These are phyloP conservation scores for Emergomyces orientalis DNA, from an alignment of 2,329 filamentous ascomycete species.

Conservation along the genomic window DNA sequence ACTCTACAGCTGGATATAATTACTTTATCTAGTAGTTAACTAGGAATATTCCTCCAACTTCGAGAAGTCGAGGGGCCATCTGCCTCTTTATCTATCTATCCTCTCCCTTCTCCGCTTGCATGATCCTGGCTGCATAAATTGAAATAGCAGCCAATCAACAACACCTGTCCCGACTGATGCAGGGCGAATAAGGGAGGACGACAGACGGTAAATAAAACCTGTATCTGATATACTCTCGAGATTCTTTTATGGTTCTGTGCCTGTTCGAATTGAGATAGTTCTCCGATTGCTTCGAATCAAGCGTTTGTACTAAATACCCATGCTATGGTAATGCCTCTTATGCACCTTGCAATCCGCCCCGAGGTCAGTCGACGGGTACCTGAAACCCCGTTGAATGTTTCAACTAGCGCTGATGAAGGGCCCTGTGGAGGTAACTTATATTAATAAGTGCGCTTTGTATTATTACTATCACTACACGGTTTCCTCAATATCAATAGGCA, in stretches of 20 bases:
- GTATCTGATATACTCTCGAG: neutral
- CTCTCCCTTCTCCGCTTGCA: neutral
- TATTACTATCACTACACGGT: neutral
- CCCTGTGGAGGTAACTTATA: neutral
- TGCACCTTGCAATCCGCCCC: neutral
- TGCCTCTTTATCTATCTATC: too few species aligned
- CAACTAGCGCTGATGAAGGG: neutral
- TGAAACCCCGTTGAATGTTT: conserved; percentile 2
- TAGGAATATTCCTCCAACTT: neutral
- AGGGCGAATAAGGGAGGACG: neutral
- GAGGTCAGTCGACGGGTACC: too few species aligned
- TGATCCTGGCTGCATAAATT: neutral
- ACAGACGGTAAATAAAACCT: neutral
- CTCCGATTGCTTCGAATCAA: neutral
- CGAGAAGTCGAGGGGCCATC: neutral
- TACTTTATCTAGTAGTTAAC: too few species aligned
- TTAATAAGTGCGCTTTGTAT: too few species aligned
- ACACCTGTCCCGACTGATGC: neutral
- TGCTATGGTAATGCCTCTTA: too few species aligned
- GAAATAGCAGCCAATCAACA: conserved; percentile 3
- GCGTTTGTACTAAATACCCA: too few species aligned
- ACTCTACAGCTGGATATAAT: too few species aligned
- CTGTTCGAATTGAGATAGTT: neutral
- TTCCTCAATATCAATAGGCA: neutral
- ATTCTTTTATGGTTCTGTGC: neutral